Base-by-base conservation (phyloP, 305 asterid species). In the Ilex paraguariensis region DNA sequence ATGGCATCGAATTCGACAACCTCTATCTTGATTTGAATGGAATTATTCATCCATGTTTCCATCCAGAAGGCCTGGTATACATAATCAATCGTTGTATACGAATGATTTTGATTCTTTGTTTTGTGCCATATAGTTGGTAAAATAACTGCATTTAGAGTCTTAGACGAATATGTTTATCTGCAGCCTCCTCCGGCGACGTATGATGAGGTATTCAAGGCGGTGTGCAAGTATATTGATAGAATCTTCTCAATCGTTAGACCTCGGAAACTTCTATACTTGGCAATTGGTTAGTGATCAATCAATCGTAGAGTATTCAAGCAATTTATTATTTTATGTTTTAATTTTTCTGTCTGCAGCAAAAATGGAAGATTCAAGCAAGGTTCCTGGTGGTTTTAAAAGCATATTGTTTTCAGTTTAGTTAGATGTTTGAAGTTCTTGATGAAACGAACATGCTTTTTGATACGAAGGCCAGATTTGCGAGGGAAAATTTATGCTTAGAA, bases 1-100 rank as follows among this genome's bases (percentile, higher is more conserved):
- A 76, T 50, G 81, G 84, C 57, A 3, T 74, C 17, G 87, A 79
- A 55, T 82, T 71, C 68, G 83, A 82, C 40, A 82, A 82, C 61
- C 75, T 82, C 33, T 82, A 82, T 56, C 81, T 82, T 57, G 87
- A 81, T 67, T 70, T 78, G 87, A 78, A 78, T 66, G 84, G 80
- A 59, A 81, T 81, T 52, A 76, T 82, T 56, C 87, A 79, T 62
- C 87, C 87, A 3, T 82, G 87, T 67, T 82, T 82, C 61, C 87
- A 82, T 59, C 87, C 87, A 42, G 79, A 82, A 63, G 66, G 70
- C 60, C 52, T 60, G 84, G 87, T 81, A 81, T 12, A 31, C 54
- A 36, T 14, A 49, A 21, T 21, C 28, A 21, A 21, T 21, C 28
- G 28, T 13, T 60, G 3, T 14, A 15, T 45, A 45, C 10, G 9